Conservation (phyloP, 257 asterid species). For the Forsythia suspensa region DNA sequence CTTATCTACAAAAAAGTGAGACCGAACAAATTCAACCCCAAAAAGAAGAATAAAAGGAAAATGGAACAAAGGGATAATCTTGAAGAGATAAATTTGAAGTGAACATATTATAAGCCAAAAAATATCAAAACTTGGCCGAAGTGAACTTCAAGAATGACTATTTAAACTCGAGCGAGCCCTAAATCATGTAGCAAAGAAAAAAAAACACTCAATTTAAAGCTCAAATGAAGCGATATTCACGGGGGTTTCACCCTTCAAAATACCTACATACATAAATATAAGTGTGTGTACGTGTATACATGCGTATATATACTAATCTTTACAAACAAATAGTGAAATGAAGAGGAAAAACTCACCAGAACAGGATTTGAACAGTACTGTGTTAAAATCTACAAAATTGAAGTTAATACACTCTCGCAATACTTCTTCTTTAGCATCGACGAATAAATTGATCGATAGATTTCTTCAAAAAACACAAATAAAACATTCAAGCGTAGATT, state of each 20-base stretch:
- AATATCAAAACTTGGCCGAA: neutral
- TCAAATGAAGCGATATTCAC: constrained; percentile 18
- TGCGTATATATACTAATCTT: constrained; percentile 14
- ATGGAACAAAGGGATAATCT: neutral
- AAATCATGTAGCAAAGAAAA: constrained; percentile 19
- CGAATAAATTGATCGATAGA: constrained; percentile 18
- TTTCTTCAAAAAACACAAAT: constrained; percentile 12
- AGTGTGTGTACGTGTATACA: neutral
- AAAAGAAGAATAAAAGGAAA: neutral
- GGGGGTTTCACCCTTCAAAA: constrained; percentile 25
- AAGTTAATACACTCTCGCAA: constrained; percentile 1
- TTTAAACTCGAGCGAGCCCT: constrained; percentile 39
- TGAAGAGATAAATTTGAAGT: neutral
- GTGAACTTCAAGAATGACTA: neutral
- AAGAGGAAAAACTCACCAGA: constrained; percentile 24
- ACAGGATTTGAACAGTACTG: constrained; percentile 27
- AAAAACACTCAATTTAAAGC: constrained; percentile 32
- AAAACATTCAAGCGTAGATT: constrained; percentile 10
- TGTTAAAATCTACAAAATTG: constrained; percentile 28
- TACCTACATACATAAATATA: constrained; percentile 6
- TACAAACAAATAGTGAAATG: constrained; percentile 1
- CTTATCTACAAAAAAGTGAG: neutral
- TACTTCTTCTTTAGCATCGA: constrained; percentile 12
- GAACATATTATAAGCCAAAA: constrained; percentile 3
- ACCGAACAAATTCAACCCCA: neutral